These are phyloP conservation scores for Lasiodiplodia theobromae DNA, from an alignment of 2,329 filamentous ascomycete species.

Conservation along the genomic window DNA sequence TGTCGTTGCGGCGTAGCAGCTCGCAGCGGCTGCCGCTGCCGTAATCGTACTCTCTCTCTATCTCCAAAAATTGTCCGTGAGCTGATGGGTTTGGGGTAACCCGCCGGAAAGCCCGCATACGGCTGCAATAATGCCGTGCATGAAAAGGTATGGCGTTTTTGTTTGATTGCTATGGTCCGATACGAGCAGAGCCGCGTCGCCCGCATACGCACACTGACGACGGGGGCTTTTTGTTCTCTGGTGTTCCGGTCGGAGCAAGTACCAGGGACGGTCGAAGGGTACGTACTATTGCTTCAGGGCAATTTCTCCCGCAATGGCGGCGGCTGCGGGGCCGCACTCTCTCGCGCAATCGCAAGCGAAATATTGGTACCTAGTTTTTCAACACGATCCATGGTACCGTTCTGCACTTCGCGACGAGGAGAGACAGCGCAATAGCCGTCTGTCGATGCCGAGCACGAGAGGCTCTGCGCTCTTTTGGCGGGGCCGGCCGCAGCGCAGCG, in stretches of 20 bases:
- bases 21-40: too few species aligned
- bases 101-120: too few species aligned
- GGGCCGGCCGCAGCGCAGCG: not conserved
- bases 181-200: slow-evolving; percentile 18
- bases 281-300: not conserved
- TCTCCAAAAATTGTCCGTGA: not conserved
- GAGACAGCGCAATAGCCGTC: not conserved
- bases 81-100: not conserved
- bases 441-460: not conserved
- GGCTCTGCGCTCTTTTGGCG: not conserved
- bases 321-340: too few species aligned
- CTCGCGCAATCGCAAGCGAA: not conserved
- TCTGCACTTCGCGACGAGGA: not conserved
- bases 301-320: not conserved
- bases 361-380: not conserved
- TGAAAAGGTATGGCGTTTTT: not conserved
- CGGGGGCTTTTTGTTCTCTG: not conserved
- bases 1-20: too few species aligned
- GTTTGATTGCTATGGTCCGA: not conserved
- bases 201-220: not conserved
- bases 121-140: not conserved
- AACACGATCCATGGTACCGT: not conserved
- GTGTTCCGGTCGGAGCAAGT: not conserved
- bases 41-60: too few species aligned
- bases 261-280: not conserved